These are phyloP conservation scores for Cordyceps fumosorosea DNA, from an alignment of 2,329 filamentous ascomycete species.

Conservation along the genomic window DNA sequence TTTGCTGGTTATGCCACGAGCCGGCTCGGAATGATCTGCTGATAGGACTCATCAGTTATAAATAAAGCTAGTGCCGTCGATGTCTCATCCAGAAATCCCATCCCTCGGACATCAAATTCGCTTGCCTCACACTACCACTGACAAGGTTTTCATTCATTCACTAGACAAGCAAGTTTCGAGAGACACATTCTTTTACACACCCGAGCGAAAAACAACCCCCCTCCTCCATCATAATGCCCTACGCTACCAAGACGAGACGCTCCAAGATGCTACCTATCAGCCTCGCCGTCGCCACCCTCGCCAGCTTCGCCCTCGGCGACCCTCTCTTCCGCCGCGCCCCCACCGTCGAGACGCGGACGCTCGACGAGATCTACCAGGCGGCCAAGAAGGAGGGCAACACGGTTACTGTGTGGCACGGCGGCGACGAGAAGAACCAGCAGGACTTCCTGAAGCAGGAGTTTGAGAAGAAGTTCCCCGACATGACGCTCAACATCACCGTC, in stretches of 20 bases:
- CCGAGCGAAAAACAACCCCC: not conserved
- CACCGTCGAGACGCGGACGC: conserved; percentile 34
- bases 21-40: not conserved
- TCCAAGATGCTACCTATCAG: not conserved
- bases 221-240: not conserved
- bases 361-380: conserved; percentile 44
- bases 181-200: not conserved
- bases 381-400: conserved; percentile 36
- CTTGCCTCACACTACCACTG: not conserved
- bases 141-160: not conserved
- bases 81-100: not conserved
- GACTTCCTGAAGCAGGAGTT: conserved; percentile 35
- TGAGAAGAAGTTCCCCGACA: conserved; percentile 39
- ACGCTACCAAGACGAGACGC: not conserved
- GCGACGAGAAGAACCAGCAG: conserved; percentile 37
- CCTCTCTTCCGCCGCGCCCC: not conserved
- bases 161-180: not conserved
- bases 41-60: not conserved
- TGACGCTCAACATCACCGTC: conserved; percentile 46
- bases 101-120: not conserved
- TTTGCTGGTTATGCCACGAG: not conserved
- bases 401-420: conserved; percentile 42
- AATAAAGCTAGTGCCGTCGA: not conserved
- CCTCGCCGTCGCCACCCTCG: not conserved
- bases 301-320: not conserved